Percentiles rank a stretch among this genome's conserved stretches.
phyloP scores from a whole-genome alignment of 176 grass and related monocot species.

The Triticum aestivum region IWGSC_CS_RefSeq_v2.1 NC_057794.1:519823641-519824140 shows the following conservation, averaged over 20 bases:
- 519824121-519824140: not conserved
- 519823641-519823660: slow-evolving; percentile 31
- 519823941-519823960: not conserved
- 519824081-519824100: slow-evolving; percentile 1
- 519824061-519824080: slow-evolving; percentile 5
- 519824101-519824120: not conserved
- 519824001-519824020: not conserved
- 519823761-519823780: not conserved
- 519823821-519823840: not conserved
- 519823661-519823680: slow-evolving; percentile 12
- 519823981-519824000: not conserved
- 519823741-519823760: slow-evolving; percentile 3
- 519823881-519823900: not conserved
- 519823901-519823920: not conserved
- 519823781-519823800: slow-evolving; percentile 4
- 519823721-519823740: not conserved
- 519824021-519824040: not conserved
- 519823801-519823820: not conserved
- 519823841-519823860: not conserved
- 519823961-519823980: not conserved
- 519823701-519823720: slow-evolving; percentile 9
- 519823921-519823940: not conserved
- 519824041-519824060: not conserved
- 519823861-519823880: not conserved
- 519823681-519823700: not conserved